Conservation (phyloP, 208 protist species). For the Acanthamoeba royreba region DNA sequence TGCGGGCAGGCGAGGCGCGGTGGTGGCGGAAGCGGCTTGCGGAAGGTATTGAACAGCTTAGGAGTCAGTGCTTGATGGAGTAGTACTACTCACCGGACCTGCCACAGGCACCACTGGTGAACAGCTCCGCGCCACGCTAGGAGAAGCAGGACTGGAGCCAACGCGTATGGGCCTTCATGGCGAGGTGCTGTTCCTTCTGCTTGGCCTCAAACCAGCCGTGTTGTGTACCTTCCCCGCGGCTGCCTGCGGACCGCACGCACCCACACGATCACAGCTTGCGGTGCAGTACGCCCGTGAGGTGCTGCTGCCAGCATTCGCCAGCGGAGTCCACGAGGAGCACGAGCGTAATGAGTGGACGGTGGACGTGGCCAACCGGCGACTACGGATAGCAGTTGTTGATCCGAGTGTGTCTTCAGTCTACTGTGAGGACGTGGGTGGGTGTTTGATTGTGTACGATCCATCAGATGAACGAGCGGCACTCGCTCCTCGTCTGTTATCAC, state of each 20-base stretch:
- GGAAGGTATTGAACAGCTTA: no score
- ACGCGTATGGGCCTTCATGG: background rate
- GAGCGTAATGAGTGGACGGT: background rate
- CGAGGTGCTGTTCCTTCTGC: slow-evolving; percentile 2
- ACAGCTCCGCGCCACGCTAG: background rate
- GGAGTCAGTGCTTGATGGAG: no score
- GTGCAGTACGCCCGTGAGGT: background rate
- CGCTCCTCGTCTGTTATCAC: background rate
- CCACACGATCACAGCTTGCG: background rate
- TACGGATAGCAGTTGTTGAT: background rate
- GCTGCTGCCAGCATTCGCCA: background rate
- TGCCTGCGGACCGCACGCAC: background rate
- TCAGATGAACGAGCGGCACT: background rate
- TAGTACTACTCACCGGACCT: no score
- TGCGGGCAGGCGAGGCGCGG: no score
- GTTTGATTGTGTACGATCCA: background rate
- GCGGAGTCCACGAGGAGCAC: no score
- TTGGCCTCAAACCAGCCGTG: background rate
- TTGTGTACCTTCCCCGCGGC: background rate
- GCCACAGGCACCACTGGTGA: no score
- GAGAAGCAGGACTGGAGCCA: background rate
- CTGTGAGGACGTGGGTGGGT: background rate
- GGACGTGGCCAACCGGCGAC: background rate
- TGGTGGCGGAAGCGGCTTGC: no score
- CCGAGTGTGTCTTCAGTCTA: background rate